These are phyloP conservation scores for Cryptomeria japonica DNA, from an alignment of 75 land plant genomes.

Conservation along the genomic window DNA sequence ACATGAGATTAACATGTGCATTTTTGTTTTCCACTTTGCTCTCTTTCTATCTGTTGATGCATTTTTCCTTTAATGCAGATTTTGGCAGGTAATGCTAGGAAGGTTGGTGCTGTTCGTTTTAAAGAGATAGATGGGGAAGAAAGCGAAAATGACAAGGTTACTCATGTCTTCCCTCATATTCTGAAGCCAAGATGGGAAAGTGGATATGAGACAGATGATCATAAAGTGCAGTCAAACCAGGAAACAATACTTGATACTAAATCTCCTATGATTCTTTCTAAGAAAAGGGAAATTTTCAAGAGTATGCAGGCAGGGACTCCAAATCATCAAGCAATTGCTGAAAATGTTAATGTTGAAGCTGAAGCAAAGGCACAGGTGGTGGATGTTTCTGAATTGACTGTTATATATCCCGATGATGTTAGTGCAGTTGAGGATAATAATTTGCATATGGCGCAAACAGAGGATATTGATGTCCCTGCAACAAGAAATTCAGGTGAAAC, in stretches of 20 bases:
- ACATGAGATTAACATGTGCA: not conserved
- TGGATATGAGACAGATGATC: constrained; percentile 27
- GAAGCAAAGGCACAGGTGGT: not conserved
- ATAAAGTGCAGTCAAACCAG: not conserved
- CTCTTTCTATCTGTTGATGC: constrained; percentile 5
- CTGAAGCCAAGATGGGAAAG: constrained; percentile 48
- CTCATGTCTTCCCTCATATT: constrained; percentile 52
- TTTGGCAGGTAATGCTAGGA: constrained; percentile 88
- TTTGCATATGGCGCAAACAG: not conserved
- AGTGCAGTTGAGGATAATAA: constrained; percentile 10
- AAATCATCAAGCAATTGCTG: constrained; percentile 2
- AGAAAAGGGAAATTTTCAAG: constrained; percentile 3
- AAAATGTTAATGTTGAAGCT: constrained; percentile 2
- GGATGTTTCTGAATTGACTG: constrained; percentile 14
- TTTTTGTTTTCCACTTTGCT: not conserved
- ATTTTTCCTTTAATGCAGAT: constrained; percentile 46
- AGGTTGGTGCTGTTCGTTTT: constrained; percentile 82
- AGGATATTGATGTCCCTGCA: constrained; percentile 9
- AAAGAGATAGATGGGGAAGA: constrained; percentile 55
- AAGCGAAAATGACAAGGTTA: constrained; percentile 28
- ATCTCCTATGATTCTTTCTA: constrained; percentile 3
- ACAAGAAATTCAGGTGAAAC: not conserved
- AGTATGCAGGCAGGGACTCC: not conserved
- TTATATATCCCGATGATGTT: constrained; percentile 1
- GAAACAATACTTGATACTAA: not conserved